Evolutionary conservation across 2,329 filamentous ascomycete genomes (phyloP), one percentile per base, ranked within the genome.

Genomic region (Colletotrichum lentis): DNA sequence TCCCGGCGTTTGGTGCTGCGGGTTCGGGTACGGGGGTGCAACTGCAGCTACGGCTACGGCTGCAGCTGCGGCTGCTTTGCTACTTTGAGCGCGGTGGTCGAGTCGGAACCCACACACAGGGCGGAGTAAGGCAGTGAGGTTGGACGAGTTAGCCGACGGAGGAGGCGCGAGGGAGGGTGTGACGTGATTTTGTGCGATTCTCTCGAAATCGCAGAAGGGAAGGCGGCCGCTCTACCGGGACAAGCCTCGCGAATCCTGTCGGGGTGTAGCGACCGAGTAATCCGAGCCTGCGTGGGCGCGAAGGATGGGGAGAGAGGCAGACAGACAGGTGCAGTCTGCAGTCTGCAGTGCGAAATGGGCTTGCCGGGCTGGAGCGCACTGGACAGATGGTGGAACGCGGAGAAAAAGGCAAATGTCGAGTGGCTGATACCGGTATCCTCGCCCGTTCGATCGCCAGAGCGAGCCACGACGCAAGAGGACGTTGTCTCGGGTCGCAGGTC

Each of bases 121-220:
- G 56, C 27, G 24, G 20, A 35, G 18, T 5, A 56, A 53, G 53
- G 31, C 31, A 12, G 52, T 50, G 54, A 50, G 47, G 61, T 50
- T 59, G 44, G 37, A 62, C 52, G 24, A 35, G 61, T 52, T 44
- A 31, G 46, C 49, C n/a, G 49, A 20, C 22, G 46, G 37, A 46
- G 20, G 52, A 37, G 6, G 44, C 27, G 57, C 31, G 22, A 50
- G 59, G 49, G n/a, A 46, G 35, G 49, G 37, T 60, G 65, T 69
- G 66, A 69, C 66, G 66, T 69, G 66, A 52, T 69, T 66, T 65
- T 56, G 39, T 22, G 43, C 55, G 41, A 69, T 41, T 69, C 50
- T 69, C 43, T 69, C 62, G 66, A 69, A 61, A 69, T 65, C 62
- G 35, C 22, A n/a, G 18, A 2, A 43, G 24, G 24, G 11, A 50